Base-by-base conservation (phyloP, 257 asterid genomes). In the Galeopsis tetrahit region DNA sequence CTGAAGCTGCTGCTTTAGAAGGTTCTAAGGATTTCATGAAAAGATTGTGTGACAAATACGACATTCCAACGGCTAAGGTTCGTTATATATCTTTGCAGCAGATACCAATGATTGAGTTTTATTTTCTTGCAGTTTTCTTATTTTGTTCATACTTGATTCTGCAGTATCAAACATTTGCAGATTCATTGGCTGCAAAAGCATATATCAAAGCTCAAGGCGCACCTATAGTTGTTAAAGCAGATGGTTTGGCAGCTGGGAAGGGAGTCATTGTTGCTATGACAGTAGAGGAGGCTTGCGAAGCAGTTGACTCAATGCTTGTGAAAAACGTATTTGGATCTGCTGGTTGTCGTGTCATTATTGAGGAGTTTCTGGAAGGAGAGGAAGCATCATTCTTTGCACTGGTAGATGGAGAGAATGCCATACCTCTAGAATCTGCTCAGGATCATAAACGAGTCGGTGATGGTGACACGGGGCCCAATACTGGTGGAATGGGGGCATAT, bases 401-500 rank as follows among this genome's bases (percentile, higher is more conserved):
- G 34, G 97, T 91, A 7, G 98, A 93, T 73, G 98, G 98, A 48
- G 93, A 91, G 81, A 85, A 88, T 83, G 98, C 98, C 48, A 72
- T 93, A 76, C 84, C 98, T 56, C 66, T 93, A 42, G 98, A 91
- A 84, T 93, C 98, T 5, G 98, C 98, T 61, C 98, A 93, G 79
- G 98, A 93, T 77, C 96, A 93, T 77, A 93, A 93, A 86, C 89
- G 98, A 81, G 97, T 88, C 1, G 97, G 97, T 33, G 98, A 89
- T 40, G 96, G 96, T 13, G 98, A 93, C 73, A 82, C 87, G 7
- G 98, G 98, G 31, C 94, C 96, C 10, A 93, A 93, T 82, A 93
- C 98, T 28, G 98, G 98, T 71, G 98, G 98, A 67, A 93, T 89
- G 98, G 98, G 98, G 57, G 97, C 98, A 28, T 93, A 91, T 80